Conservation (phyloP, 179 eudicot genomes). For the Pouteria campechiana region DNA sequence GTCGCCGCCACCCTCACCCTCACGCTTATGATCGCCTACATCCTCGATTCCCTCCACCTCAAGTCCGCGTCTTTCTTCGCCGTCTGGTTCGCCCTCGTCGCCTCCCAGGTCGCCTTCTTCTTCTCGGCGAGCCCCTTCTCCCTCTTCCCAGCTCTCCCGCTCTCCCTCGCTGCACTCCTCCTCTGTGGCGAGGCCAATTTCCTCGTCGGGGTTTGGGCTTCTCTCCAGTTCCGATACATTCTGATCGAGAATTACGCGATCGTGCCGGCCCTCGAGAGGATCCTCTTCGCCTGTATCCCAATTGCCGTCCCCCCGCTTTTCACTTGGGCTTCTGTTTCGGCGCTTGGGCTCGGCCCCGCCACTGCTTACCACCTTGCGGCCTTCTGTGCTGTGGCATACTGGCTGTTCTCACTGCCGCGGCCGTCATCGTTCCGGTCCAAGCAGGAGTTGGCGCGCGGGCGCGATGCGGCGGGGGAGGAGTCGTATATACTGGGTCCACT, state of each 20-base stretch:
- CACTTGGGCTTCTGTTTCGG: constrained; percentile 83
- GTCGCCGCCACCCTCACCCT: constrained; percentile 48
- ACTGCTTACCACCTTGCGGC: constrained; percentile 67
- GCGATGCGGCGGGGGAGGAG: constrained; percentile 65
- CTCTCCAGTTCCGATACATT: constrained; percentile 86
- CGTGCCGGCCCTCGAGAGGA: constrained; percentile 67
- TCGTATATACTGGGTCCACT: constrained; percentile 53
- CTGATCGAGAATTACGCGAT: constrained; percentile 75
- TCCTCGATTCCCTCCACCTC: constrained; percentile 70
- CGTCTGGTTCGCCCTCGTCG: constrained; percentile 72
- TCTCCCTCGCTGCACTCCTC: constrained; percentile 36
- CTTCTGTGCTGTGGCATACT: constrained; percentile 59
- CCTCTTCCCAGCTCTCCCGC: constrained; percentile 41
- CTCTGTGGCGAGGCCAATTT: constrained; percentile 51
- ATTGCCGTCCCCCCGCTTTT: constrained; percentile 41
- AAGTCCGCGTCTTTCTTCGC: constrained; percentile 77
- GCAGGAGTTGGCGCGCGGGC: constrained; percentile 36
- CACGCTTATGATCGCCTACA: constrained; percentile 69
- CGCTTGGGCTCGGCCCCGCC: constrained; percentile 66
- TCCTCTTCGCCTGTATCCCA: constrained; percentile 70
- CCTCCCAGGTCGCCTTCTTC: constrained; percentile 77
- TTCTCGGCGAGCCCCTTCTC: constrained; percentile 33
- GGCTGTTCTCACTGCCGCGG: constrained; percentile 80
- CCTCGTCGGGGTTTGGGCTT: constrained; percentile 80
- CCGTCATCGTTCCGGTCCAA: constrained; percentile 59